phyloP scores from a whole-genome alignment of 306 rosid genomes.

The Acmispon strigosus region DNA sequence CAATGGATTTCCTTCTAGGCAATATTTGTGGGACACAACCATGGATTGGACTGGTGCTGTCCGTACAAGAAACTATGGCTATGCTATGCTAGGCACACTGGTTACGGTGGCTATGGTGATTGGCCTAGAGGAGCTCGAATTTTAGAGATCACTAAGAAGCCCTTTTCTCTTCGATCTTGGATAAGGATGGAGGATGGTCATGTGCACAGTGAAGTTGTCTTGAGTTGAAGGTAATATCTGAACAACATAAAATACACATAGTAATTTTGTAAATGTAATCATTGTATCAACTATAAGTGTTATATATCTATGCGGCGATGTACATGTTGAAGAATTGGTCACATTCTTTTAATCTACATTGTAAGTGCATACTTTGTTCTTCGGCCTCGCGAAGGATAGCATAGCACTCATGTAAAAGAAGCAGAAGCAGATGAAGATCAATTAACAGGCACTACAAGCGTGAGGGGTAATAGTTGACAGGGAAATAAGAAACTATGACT shows the following conservation, averaged over 20 bases:
- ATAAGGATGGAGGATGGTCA: conserved; percentile 72
- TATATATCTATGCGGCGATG: not conserved
- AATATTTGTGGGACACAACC: conserved; percentile 83
- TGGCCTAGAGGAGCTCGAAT: conserved; percentile 73
- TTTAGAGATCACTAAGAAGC: conserved; percentile 44
- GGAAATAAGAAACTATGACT: conserved; percentile 14
- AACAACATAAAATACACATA: not conserved
- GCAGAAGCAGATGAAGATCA: too few relatives aligned
- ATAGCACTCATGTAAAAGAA: too few relatives aligned
- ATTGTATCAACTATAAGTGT: not conserved
- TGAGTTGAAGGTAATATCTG: conserved; percentile 24
- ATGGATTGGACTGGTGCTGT: conserved; percentile 91
- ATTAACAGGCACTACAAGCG: not conserved
- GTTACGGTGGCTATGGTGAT: conserved; percentile 72
- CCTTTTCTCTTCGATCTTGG: conserved; percentile 66
- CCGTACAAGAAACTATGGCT: conserved; percentile 59
- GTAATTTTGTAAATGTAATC: not conserved
- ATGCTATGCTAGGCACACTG: conserved; percentile 77
- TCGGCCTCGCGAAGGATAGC: too few relatives aligned
- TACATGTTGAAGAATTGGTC: not conserved
- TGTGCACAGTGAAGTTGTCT: conserved; percentile 47
- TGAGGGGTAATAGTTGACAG: not conserved
- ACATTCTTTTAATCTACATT: too few relatives aligned
- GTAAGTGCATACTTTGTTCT: too few relatives aligned
- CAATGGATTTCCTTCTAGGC: conserved; percentile 40